A percentile compares a stretch with the other conserved stretches of the same genome.
Conservation (phyloP, 2,329 filamentous ascomycete genomes). For the Diaporthe citri region DNA sequence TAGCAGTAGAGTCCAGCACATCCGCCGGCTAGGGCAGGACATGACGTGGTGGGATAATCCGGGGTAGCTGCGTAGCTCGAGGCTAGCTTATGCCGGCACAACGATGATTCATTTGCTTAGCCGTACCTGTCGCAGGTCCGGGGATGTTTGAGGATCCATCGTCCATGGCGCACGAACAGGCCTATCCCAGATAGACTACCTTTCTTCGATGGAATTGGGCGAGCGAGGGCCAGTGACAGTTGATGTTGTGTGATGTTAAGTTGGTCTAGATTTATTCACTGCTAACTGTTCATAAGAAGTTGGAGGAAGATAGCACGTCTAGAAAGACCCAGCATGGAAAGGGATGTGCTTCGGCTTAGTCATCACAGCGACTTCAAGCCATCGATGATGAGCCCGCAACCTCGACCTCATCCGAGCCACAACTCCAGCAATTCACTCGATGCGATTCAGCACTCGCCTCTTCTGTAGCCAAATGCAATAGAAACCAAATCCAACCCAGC, state of each 20-base stretch:
- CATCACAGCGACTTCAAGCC: not conserved
- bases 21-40: not conserved
- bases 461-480: not conserved
- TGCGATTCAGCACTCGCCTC: too few species aligned
- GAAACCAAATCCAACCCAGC: not conserved
- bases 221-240: not conserved
- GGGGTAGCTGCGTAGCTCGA: constrained; percentile 9
- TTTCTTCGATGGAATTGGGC: too few species aligned
- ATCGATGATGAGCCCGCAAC: not conserved
- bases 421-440: not conserved
- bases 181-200: not conserved
- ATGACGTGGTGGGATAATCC: constrained; percentile 19
- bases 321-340: not conserved
- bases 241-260: too few species aligned
- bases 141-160: not conserved
- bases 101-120: constrained; percentile 12
- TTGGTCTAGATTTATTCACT: not conserved
- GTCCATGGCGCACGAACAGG: not conserved
- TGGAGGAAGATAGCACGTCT: too few species aligned
- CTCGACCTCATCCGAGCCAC: not conserved
- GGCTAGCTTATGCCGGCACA: constrained; percentile 16
- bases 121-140: not conserved
- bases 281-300: not conserved
- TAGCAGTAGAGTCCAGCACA: not conserved
- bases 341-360: not conserved